Percentiles rank a stretch among this genome's conserved stretches.
phyloP scores from a whole-genome alignment of 2,329 filamentous ascomycete species.

The Botrytis tulipae region DNA sequence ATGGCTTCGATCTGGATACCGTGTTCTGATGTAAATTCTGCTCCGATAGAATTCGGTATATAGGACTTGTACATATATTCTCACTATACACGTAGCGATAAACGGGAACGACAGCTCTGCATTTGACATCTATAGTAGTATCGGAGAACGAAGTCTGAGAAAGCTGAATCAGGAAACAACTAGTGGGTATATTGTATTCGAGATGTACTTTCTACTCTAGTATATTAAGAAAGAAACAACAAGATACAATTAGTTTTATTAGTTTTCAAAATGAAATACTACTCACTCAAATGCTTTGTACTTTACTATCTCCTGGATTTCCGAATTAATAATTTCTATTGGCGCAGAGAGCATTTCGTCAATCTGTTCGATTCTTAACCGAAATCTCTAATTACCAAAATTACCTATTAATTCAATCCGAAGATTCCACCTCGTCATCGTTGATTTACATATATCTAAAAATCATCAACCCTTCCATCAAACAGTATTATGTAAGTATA shows the following conservation, averaged over 20 bases:
- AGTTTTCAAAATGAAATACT: no score
- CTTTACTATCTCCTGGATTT: neutral
- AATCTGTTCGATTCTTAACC: neutral
- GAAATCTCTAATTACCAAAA: neutral
- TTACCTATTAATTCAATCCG: neutral
- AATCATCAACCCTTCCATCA: no score
- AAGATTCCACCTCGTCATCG: fast-evolving
- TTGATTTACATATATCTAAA: no score
- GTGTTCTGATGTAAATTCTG: neutral
- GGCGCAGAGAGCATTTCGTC: neutral
- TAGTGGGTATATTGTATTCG: neutral
- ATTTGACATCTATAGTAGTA: no score
- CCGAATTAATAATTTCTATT: neutral
- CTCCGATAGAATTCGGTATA: neutral
- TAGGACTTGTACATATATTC: no score
- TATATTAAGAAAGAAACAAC: neutral
- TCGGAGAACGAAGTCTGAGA: no score
- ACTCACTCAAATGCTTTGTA: neutral
- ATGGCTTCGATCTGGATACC: neutral
- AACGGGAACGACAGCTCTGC: no score
- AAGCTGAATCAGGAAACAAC: no score
- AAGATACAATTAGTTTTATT: no score
- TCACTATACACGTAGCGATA: neutral
- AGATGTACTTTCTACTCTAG: neutral
- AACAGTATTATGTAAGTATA: no score